These are phyloP conservation scores for Populus hybrid DNA, from an alignment of 441 rosid species.

Conservation along the genomic window DNA sequence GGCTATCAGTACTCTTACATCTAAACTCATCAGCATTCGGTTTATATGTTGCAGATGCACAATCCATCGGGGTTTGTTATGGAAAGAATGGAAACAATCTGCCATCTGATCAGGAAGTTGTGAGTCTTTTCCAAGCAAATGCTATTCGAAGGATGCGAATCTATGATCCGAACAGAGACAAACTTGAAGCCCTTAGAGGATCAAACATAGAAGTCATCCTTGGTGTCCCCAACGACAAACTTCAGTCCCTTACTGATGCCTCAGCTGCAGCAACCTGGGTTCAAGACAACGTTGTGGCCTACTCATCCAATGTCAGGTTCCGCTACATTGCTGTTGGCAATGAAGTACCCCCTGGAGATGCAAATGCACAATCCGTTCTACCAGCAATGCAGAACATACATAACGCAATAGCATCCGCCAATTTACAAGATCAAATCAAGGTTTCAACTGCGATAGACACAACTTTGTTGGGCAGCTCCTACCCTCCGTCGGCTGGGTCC, in stretches of 20 bases:
- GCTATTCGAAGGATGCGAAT: too few relatives aligned
- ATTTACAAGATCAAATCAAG: constrained; percentile 26
- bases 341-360: constrained; percentile 25
- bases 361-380: constrained; percentile 20
- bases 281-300: constrained; percentile 27
- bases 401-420: constrained; percentile 26
- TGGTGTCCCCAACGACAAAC: constrained; percentile 21
- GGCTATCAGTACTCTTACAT: too few relatives aligned
- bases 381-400: constrained; percentile 34
- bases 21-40: too few relatives aligned
- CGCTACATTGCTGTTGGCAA: constrained; percentile 42
- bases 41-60: too few relatives aligned
- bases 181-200: too few relatives aligned
- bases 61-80: too few relatives aligned
- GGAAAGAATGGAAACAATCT: too few relatives aligned
- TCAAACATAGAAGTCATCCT: constrained; percentile 1
- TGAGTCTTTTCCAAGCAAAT: too few relatives aligned
- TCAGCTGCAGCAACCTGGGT: constrained; percentile 33
- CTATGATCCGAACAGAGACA: too few relatives aligned
- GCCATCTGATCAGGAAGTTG: too few relatives aligned
- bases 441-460: constrained; percentile 38
- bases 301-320: constrained; percentile 26
- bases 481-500: constrained; percentile 32
- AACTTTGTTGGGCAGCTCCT: constrained; percentile 16
- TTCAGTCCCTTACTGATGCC: constrained; percentile 21